These are phyloP conservation scores for Colletotrichum graminicola DNA, from an alignment of 2,329 filamentous ascomycete species.

Conservation along the genomic window DNA sequence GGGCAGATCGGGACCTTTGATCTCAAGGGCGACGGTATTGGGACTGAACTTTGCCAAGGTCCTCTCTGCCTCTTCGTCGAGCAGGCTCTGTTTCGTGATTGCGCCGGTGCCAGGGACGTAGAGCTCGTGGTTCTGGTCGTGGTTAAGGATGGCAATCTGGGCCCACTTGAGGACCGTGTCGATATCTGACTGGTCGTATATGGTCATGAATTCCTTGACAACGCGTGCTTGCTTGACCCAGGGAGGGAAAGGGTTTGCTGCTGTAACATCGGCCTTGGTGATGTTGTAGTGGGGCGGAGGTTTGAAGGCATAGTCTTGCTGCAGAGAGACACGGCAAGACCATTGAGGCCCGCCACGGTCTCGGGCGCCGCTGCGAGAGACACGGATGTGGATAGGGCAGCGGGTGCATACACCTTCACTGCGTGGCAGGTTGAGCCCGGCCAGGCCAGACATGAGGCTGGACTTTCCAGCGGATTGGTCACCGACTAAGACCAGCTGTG, in stretches of 20 bases:
- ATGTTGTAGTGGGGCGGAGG: conserved; percentile 56
- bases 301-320: conserved; percentile 72
- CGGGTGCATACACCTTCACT: conserved; percentile 81
- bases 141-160: conserved; percentile 82
- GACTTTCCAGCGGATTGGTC: conserved; percentile 90
- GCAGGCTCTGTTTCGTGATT: conserved; percentile 52
- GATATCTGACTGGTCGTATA: conserved; percentile 72
- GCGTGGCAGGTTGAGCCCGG: conserved; percentile 78
- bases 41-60: conserved; percentile 80
- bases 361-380: conserved; percentile 61
- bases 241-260: conserved; percentile 69
- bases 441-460: conserved; percentile 73
- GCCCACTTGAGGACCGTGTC: conserved; percentile 79
- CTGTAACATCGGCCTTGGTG: conserved; percentile 61
- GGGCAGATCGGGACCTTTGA: conserved; percentile 77
- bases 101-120: conserved; percentile 66
- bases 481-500: conserved; percentile 85
- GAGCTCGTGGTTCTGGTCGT: conserved; percentile 62
- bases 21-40: conserved; percentile 82
- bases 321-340: conserved; percentile 76
- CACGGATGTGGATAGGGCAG: conserved; percentile 84
- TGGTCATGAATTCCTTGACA: conserved; percentile 71
- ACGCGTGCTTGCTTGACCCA: conserved; percentile 69
- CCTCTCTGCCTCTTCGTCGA: conserved; percentile 53
- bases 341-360: conserved; percentile 59